phyloP scores from a whole-genome alignment of 352 stramenopile genomes.

The Globisporangium apiculatum region DNA sequence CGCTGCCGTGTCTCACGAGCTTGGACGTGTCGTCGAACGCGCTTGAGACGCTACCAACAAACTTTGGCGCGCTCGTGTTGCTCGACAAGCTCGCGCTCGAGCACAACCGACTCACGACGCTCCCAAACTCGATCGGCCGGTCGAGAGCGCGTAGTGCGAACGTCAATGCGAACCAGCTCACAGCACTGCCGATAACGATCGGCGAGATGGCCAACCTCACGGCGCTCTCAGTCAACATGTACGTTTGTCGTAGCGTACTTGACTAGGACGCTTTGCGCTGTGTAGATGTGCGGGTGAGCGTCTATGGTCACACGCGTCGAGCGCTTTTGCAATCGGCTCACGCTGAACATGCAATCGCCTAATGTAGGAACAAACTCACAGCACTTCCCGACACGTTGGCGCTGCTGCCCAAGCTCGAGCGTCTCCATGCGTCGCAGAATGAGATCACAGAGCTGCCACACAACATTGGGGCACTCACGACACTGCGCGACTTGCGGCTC shows the following conservation, averaged over 20 bases:
- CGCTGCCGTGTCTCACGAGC: constrained; percentile 21
- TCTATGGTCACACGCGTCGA: too few relatives aligned
- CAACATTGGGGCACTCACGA: constrained; percentile 36
- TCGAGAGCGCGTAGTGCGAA: constrained; percentile 28
- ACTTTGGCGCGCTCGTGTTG: constrained; percentile 28
- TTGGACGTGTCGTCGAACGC: constrained; percentile 51
- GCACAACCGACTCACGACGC: constrained; percentile 32
- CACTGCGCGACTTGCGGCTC: constrained; percentile 39
- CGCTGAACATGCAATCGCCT: too few relatives aligned
- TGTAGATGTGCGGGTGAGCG: neutral
- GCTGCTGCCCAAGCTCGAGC: constrained; percentile 23
- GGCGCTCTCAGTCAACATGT: constrained; percentile 39
- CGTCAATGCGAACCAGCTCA: constrained; percentile 37
- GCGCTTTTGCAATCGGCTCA: neutral
- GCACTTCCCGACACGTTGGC: constrained; percentile 37
- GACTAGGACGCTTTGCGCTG: too few relatives aligned
- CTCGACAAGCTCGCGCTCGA: constrained; percentile 47
- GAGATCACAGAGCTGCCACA: constrained; percentile 31
- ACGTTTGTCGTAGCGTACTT: neutral
- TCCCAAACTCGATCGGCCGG: constrained; percentile 35
- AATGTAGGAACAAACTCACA: constrained; percentile 26
- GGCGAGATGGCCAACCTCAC: constrained; percentile 34
- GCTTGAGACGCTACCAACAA: constrained; percentile 32
- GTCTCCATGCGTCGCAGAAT: constrained; percentile 44
- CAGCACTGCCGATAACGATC: constrained; percentile 27